Evolutionary conservation across 495 filamentous ascomycete species (phyloP).

Genomic region (Podospora pseudocomata): DNA sequence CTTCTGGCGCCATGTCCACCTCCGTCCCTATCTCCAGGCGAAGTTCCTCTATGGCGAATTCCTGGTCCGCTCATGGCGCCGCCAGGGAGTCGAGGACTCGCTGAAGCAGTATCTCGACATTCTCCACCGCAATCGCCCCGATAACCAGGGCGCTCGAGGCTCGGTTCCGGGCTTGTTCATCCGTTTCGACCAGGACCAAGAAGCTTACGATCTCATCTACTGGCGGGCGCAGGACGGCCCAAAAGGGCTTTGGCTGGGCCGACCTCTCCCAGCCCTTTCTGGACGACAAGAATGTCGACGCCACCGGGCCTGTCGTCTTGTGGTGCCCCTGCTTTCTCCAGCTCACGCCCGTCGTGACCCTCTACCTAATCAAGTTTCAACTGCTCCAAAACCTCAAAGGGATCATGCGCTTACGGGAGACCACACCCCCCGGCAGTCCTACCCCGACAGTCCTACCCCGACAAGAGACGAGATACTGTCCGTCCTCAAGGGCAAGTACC

Average conservation of each 20-base stretch:
- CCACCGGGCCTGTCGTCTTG: constrained; percentile 26
- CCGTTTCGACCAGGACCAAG: constrained; percentile 49
- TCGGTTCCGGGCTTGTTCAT: constrained; percentile 42
- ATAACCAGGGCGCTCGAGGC: constrained; percentile 45
- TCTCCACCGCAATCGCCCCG: constrained; percentile 39
- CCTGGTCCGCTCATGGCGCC: constrained; percentile 34
- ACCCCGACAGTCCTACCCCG: background rate
- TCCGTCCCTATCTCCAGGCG: constrained; percentile 45
- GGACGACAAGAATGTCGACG: constrained; percentile 38
- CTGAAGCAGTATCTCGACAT: constrained; percentile 38
- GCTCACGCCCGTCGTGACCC: constrained; percentile 1
- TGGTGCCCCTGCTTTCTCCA: constrained; percentile 9
- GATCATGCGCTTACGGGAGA: background rate
- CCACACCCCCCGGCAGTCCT: background rate
- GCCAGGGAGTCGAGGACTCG: constrained; percentile 35
- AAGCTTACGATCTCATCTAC: constrained; percentile 55
- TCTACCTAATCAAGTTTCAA: constrained; percentile 21
- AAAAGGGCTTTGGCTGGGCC: constrained; percentile 35
- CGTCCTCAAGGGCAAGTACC: constrained; percentile 1
- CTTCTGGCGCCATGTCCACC: constrained; percentile 40
- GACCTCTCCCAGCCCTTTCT: constrained; percentile 32
- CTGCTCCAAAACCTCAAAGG: constrained; percentile 9
- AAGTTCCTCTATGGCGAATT: constrained; percentile 24
- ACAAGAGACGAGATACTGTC: constrained; percentile 3
- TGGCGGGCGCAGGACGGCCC: constrained; percentile 35